Base-by-base conservation (phyloP, 495 filamentous ascomycete genomes). In the Hypoxylon rickii region DNA sequence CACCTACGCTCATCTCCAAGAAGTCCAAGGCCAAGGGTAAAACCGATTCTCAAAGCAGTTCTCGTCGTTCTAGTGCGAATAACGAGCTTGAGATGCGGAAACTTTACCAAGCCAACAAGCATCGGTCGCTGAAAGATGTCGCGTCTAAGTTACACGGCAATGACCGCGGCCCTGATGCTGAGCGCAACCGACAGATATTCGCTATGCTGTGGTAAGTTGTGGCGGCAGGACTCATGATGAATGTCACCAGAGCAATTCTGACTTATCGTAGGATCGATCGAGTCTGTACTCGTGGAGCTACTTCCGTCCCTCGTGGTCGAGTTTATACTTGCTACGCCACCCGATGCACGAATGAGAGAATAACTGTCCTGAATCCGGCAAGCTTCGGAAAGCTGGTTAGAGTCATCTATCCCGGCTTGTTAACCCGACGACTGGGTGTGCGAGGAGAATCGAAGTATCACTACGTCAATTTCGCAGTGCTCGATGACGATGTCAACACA, bases 361-460 rank as follows among this genome's bases (percentile, higher is more conserved):
- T 98, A 36, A 90, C 91, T 3, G 89, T 95, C 3, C 63, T 98
- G 47, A 98, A 98, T 62, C 92, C 95, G 22, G 94, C 94, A 4
- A 97, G 92, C 4, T 98, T 98, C 74, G 94, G 94, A 24, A 98
- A 98, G 68, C 83, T 97, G 19, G 94, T 98, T 19, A 83, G 95
- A 8, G 92, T 97, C 21, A 89, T 97, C 32, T 98, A 97, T 57
- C 93, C 92, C 1, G 92, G 90, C 37, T 84, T 98, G 13, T 92
- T 95, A 67, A 97, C 94, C 8, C 83, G 94, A 32, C 81, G 94
- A 42, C 79, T 98, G 10, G 94, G 94, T 37, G 91, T 97, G 33
- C 86, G 94, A 16, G 95, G 95, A 34, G 92, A 97, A 73, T 97
- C 95, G 3, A 98, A 98, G 70, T 98, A 98, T 70, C 95, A 98